These are phyloP conservation scores for Calonectria naviculata DNA, from an alignment of 2,329 filamentous ascomycete species.

Conservation along the genomic window DNA sequence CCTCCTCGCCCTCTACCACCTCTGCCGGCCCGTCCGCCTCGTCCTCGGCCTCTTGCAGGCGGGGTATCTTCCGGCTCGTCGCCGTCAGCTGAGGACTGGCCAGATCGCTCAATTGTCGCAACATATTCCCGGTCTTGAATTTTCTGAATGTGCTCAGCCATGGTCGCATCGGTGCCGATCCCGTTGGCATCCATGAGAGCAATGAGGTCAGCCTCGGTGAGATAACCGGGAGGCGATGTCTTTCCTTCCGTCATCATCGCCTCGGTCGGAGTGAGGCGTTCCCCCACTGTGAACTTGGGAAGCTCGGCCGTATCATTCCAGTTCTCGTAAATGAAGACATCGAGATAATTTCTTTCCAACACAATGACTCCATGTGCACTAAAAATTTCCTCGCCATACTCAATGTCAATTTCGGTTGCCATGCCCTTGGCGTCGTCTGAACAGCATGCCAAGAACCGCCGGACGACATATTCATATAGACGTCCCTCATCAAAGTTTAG, in stretches of 20 bases:
- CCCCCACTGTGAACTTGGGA: slow-evolving; percentile 81
- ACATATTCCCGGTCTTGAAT: slow-evolving; percentile 94
- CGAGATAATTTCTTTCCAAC: slow-evolving; percentile 89
- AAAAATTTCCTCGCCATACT: slow-evolving; percentile 87
- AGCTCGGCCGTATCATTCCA: slow-evolving; percentile 91
- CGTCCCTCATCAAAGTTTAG: slow-evolving; percentile 75
- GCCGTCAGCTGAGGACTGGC: slow-evolving; percentile 48
- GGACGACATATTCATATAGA: slow-evolving; percentile 92
- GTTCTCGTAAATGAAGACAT: slow-evolving; percentile 96
- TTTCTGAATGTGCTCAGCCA: slow-evolving; percentile 98
- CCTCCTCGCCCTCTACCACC: slow-evolving; percentile 51
- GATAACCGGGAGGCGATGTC: slow-evolving; percentile 83
- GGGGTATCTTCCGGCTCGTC: slow-evolving; percentile 51
- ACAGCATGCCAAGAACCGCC: slow-evolving; percentile 94
- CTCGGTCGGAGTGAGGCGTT: slow-evolving; percentile 88
- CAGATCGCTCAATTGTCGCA: slow-evolving; percentile 65
- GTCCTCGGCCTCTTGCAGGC: slow-evolving; percentile 58
- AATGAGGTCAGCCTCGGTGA: slow-evolving; percentile 96
- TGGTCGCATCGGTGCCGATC: slow-evolving; percentile 97
- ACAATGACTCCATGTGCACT: slow-evolving; percentile 86
- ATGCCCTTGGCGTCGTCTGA: slow-evolving; percentile 92
- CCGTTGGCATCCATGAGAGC: slow-evolving; percentile 98
- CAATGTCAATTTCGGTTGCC: slow-evolving; percentile 84
- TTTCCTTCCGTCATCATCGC: slow-evolving; percentile 92
- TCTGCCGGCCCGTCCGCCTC: slow-evolving; percentile 54